Evolutionary conservation across 148 eudicot species (phyloP).

Genomic region (Fagopyrum homotropicum): DNA sequence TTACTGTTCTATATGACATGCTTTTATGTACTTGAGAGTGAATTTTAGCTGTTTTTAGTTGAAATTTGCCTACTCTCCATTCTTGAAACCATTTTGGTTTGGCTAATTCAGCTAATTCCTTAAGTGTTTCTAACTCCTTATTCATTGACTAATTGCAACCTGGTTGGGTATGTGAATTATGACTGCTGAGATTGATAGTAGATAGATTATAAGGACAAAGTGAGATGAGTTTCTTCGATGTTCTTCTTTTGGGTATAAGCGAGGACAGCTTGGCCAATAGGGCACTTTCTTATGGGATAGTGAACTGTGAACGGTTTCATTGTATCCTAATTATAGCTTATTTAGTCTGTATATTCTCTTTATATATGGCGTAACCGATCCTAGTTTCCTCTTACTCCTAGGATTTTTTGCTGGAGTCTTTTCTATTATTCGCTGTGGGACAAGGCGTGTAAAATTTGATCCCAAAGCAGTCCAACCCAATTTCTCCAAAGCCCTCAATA

Average conservation of each 20-base stretch:
- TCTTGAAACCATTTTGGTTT: neutral
- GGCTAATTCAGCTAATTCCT: neutral
- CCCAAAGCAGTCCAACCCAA: conserved; percentile 4
- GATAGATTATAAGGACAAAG: neutral
- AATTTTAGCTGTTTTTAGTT: neutral
- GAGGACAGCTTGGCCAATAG: neutral
- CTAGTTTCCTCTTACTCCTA: conserved; percentile 4
- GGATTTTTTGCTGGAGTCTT: conserved; percentile 7
- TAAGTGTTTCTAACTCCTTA: neutral
- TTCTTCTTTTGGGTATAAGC: neutral
- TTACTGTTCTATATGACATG: neutral
- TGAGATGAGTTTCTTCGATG: neutral
- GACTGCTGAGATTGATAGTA: neutral
- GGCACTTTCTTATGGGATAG: neutral
- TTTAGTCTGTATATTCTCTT: neutral
- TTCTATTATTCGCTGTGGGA: neutral
- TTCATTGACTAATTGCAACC: neutral
- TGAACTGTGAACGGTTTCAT: neutral
- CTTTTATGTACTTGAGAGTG: neutral
- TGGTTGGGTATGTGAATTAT: no score
- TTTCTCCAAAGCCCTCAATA: neutral
- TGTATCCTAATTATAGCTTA: neutral
- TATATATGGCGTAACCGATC: neutral
- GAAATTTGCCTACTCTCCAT: neutral
- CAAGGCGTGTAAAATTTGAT: neutral